These are phyloP conservation scores for Populus hybrid DNA, from an alignment of 441 rosid genomes.

Conservation along the genomic window DNA sequence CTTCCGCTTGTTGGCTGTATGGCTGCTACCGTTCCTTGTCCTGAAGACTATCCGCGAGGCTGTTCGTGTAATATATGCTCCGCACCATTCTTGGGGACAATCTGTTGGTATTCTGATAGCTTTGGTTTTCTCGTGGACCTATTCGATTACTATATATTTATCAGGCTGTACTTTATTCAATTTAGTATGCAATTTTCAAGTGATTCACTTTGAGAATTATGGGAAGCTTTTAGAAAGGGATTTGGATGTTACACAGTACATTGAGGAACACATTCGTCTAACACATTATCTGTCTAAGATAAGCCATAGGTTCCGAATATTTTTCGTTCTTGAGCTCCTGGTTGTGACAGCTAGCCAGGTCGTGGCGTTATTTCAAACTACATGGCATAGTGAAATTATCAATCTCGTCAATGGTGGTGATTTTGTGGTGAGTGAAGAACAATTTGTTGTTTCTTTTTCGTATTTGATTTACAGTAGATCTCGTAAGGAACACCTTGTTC, in stretches of 20 bases:
- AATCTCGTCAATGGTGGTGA: constrained; percentile 45
- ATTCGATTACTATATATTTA: constrained; percentile 31
- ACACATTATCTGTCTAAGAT: constrained; percentile 44
- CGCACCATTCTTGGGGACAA: constrained; percentile 34
- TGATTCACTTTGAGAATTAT: constrained; percentile 46
- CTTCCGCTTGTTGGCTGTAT: constrained; percentile 32
- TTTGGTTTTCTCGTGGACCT: constrained; percentile 42
- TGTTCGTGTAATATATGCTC: constrained; percentile 20
- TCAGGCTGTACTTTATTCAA: constrained; percentile 43
- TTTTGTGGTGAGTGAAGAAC: constrained; percentile 40
- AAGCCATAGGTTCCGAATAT: constrained; percentile 54
- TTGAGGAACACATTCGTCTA: constrained; percentile 45
- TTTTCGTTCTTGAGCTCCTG: constrained; percentile 40
- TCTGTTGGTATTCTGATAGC: constrained; percentile 27
- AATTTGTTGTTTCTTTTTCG: background rate
- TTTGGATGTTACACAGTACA: constrained; percentile 31
- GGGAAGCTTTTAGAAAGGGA: constrained; percentile 49
- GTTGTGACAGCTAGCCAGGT: constrained; percentile 46
- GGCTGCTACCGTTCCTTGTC: constrained; percentile 41
- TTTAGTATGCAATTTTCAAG: constrained; percentile 48
- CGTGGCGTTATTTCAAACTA: constrained; percentile 41
- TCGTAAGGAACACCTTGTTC: background rate
- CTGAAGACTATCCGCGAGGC: constrained; percentile 42
- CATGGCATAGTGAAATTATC: constrained; percentile 30
- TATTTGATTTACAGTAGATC: too few relatives aligned